A percentile compares a stretch with the other conserved stretches of the same genome.
Conservation (phyloP, 352 stramenopile genomes). For the Phytophthora podocarpi region DNA sequence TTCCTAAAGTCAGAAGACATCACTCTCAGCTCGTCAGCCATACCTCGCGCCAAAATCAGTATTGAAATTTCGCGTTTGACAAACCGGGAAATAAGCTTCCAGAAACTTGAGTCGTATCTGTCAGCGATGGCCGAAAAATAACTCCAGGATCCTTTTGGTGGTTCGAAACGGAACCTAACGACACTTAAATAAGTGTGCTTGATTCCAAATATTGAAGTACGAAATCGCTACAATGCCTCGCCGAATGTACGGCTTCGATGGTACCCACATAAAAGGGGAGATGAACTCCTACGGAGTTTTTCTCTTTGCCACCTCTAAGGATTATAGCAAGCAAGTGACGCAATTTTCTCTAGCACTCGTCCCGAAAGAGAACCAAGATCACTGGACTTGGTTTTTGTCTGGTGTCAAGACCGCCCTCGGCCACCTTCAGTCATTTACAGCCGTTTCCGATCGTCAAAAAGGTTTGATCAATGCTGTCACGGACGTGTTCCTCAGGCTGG, state of each 20-base stretch:
- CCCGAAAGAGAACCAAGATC: conserved; percentile 24
- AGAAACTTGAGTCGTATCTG: no score
- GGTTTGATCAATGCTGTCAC: no score
- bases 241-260: conserved; percentile 13
- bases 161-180: background rate
- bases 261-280: conserved; percentile 23
- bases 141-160: background rate
- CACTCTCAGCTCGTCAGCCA: no score
- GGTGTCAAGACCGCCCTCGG: background rate
- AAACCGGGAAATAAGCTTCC: no score
- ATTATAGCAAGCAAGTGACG: conserved; percentile 30
- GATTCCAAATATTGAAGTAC: conserved; percentile 4
- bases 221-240: background rate
- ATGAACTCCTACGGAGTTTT: conserved; percentile 34
- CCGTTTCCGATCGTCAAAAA: no score
- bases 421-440: background rate
- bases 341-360: conserved; percentile 27
- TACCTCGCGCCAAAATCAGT: no score
- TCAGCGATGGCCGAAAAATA: conserved; percentile 18
- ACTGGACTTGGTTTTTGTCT: conserved; percentile 13
- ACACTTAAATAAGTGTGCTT: conserved; percentile 2
- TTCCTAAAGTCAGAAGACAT: no score
- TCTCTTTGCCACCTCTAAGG: conserved; percentile 30
- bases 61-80: no score
- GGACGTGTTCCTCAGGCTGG: no score